Percentiles rank a stretch among this genome's conserved stretches.
Evolutionary conservation across 768 basidiomycete genomes (phyloP).

Genomic region (Lentinula aciculospora): DNA sequence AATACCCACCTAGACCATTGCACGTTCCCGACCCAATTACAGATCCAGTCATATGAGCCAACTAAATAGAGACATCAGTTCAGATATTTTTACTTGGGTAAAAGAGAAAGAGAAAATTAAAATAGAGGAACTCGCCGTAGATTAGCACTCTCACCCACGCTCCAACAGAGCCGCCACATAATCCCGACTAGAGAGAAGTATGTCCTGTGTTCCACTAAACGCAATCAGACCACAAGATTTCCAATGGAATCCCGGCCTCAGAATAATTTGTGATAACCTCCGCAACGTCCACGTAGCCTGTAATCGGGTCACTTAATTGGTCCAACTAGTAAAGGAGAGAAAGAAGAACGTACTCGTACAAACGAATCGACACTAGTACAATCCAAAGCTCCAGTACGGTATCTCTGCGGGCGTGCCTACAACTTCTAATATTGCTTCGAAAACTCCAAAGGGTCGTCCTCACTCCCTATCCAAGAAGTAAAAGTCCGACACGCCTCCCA

Average conservation of each 20-base stretch:
- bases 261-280: constrained; percentile 59
- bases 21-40: constrained; percentile 64
- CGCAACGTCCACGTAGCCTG: constrained; percentile 60
- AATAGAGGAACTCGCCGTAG: constrained; percentile 30
- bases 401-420: constrained; percentile 65
- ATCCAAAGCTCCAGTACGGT: constrained; percentile 69
- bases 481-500: constrained; percentile 75
- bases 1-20: constrained; percentile 58
- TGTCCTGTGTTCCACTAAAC: constrained; percentile 26
- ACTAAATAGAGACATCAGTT: too few relatives aligned
- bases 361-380: constrained; percentile 71
- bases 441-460: constrained; percentile 49
- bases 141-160: constrained; percentile 67
- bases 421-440: constrained; percentile 64
- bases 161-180: constrained; percentile 70
- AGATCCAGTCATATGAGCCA: constrained; percentile 50
- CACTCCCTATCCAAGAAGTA: constrained; percentile 73
- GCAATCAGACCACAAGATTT: constrained; percentile 74
- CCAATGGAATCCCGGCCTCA: constrained; percentile 56
- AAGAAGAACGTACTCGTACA: constrained; percentile 25
- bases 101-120: too few relatives aligned
- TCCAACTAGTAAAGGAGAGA: not conserved
- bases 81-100: too few relatives aligned
- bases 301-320: not conserved
- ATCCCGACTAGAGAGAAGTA: constrained; percentile 16